Evolutionary conservation across 768 basidiomycete genomes (phyloP).

Genomic region (Guyanaporus albipodus): DNA sequence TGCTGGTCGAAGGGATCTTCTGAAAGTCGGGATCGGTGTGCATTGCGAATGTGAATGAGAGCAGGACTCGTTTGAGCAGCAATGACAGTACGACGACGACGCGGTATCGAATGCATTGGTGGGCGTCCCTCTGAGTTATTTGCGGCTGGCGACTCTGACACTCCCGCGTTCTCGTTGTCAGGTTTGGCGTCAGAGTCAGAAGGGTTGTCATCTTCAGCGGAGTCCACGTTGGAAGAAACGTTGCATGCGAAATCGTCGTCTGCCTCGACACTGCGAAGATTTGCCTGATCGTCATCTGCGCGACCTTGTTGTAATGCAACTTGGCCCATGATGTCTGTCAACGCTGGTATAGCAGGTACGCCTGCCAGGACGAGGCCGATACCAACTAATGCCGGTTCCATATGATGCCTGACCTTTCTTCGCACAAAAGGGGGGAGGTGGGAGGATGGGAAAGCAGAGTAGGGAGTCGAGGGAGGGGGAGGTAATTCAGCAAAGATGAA

Average conservation of each 20-base stretch:
- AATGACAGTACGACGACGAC: slow-evolving; percentile 48
- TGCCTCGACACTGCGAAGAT: slow-evolving; percentile 46
- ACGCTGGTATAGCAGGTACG: slow-evolving; percentile 66
- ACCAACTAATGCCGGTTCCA: slow-evolving; percentile 77
- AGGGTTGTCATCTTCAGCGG: slow-evolving; percentile 39
- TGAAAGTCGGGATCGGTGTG: slow-evolving; percentile 54
- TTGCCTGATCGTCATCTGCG: slow-evolving; percentile 54
- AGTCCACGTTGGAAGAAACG: slow-evolving; percentile 18
- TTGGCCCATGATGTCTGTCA: slow-evolving; percentile 72
- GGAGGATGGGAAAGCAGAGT: slow-evolving; percentile 54
- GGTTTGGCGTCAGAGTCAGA: slow-evolving; percentile 44
- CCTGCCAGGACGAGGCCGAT: slow-evolving; percentile 80
- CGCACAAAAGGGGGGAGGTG: slow-evolving; percentile 46
- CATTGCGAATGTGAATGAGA: slow-evolving; percentile 54
- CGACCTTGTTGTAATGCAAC: slow-evolving; percentile 91
- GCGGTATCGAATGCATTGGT: slow-evolving; percentile 10
- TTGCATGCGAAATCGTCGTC: slow-evolving; percentile 38
- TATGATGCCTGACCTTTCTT: slow-evolving; percentile 67
- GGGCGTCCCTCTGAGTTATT: slow-evolving; percentile 14
- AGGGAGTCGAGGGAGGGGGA: slow-evolving; percentile 60
- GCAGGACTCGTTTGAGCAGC: slow-evolving; percentile 75
- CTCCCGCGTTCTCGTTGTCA: slow-evolving; percentile 23
- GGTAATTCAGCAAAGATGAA: slow-evolving; percentile 93
- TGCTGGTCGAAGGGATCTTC: slow-evolving; percentile 74
- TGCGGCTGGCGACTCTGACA: slow-evolving; percentile 7